phyloP scores from a whole-genome alignment of 768 basidiomycete species.

The Dictyophora rubrovolvata region DNA sequence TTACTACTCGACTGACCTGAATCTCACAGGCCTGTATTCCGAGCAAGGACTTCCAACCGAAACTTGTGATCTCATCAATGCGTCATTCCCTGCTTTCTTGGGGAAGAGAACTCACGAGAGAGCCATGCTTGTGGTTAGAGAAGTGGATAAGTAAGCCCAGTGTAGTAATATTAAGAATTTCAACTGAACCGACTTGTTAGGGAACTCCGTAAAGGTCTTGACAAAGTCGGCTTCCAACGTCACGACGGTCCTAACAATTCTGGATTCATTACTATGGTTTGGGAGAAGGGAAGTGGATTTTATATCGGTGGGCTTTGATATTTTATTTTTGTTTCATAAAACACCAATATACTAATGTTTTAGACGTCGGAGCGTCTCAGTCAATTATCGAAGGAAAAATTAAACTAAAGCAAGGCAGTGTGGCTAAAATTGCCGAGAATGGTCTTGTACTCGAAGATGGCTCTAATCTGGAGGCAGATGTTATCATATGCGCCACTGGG shows the following conservation, averaged over 20 bases:
- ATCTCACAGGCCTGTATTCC: constrained; percentile 25
- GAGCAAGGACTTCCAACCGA: constrained; percentile 40
- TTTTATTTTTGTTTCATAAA: neutral
- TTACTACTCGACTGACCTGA: neutral
- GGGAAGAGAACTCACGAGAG: constrained; percentile 25
- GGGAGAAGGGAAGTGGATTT: constrained; percentile 46
- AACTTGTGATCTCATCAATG: constrained; percentile 37
- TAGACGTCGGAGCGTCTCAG: constrained; percentile 51
- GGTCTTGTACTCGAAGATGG: constrained; percentile 42
- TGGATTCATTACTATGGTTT: constrained; percentile 41
- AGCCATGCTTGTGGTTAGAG: constrained; percentile 21
- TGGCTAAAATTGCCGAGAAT: constrained; percentile 33
- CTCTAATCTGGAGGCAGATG: constrained; percentile 36
- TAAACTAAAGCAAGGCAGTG: constrained; percentile 55
- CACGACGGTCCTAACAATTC: constrained; percentile 39
- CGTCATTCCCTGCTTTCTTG: constrained; percentile 33
- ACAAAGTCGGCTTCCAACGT: constrained; percentile 44
- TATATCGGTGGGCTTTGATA: constrained; percentile 42
- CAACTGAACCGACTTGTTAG: constrained; percentile 22
- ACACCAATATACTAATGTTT: neutral
- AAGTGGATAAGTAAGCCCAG: constrained; percentile 17
- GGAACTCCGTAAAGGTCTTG: constrained; percentile 47
- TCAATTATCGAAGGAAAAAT: constrained; percentile 58
- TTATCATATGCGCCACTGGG: constrained; percentile 55
- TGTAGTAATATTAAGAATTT: constrained; percentile 11